Evolutionary conservation across 495 filamentous ascomycete genomes (phyloP), one percentile per base, ranked within the genome.

Genomic region (Pyronema omphalodes): DNA sequence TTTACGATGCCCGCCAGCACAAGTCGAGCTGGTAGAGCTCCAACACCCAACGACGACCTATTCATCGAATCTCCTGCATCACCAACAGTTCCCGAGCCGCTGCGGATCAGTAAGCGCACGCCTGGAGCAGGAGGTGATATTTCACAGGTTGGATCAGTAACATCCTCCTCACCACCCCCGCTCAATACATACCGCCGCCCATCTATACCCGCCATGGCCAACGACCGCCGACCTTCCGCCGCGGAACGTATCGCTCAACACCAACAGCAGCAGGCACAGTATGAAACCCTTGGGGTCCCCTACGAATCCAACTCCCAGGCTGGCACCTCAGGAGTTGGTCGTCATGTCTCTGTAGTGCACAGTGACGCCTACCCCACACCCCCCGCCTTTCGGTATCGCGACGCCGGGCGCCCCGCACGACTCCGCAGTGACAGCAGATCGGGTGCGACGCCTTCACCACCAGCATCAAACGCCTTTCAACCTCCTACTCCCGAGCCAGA

Each of bases 91-190:
- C 52, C 18, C 18, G 44, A 83, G 54, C 88, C 88, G 29, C 69
- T 95, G 66, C 78, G 86, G 58, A 93, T 95, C 62, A 80, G 78
- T 71, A 93, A 93, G 67, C 73, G 73, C 9, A 63, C 67, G 6
- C 54, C 54, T 33, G 53, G 55, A 11, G 50, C 51, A 17, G 46
- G 41, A 1, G 23, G 23, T 1, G 55, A 62, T 9, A 39, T 9
- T 9, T 4, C 18, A 15, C 53, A 34, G n/a, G n/a, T 14, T 63
- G 77, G 66, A 68, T 73, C 12, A 64, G 72, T 46, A 62, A 44
- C 57, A 3, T 39, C 34, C 15, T 47, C 53, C 35, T 52, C 56
- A 36, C 54, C 51, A 6, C 36, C 60, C 51, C 58, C 61, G 11
- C 49, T 37, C 19, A 17, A 7, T 37, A 50, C 12, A 34, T 53